Percentiles rank a stretch among this genome's conserved stretches.
phyloP scores from a whole-genome alignment of 1,139 yeast genomes.

The Wickerhamomyces sp. region DNA sequence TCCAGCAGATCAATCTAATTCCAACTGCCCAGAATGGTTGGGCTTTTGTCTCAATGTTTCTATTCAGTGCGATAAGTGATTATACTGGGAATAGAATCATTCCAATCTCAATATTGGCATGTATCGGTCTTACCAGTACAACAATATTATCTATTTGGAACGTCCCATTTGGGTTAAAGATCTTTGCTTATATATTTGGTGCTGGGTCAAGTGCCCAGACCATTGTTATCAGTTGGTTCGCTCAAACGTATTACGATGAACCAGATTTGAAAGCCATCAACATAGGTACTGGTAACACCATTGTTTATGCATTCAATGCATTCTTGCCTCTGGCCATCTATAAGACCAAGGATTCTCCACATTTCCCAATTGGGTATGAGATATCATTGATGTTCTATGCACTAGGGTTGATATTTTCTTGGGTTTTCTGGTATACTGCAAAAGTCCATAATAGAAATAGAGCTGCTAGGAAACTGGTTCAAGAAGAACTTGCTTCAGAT shows the following conservation, averaged over 20 bases:
- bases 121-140: constrained; percentile 3
- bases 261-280: constrained; percentile 5
- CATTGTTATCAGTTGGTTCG: constrained; percentile 4
- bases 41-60: constrained; percentile 3
- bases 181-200: constrained; percentile 3
- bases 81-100: constrained; percentile 3
- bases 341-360: constrained; percentile 2
- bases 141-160: constrained; percentile 4
- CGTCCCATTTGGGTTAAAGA: constrained; percentile 1
- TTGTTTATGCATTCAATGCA: constrained; percentile 7
- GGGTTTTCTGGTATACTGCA: constrained; percentile 5
- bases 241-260: constrained; percentile 4
- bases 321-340: constrained; percentile 4
- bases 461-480: background rate
- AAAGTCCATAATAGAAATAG: background rate
- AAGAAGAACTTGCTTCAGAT: background rate
- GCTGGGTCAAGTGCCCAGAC: constrained; percentile 3
- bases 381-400: constrained; percentile 4
- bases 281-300: constrained; percentile 5
- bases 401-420: constrained; percentile 1
- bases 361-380: constrained; percentile 10
- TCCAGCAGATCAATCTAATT: constrained; percentile 22
- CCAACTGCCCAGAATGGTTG: constrained; percentile 20
- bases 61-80: constrained; percentile 4
- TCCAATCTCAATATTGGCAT: background rate